These are phyloP conservation scores for Puccinia polysora DNA, from an alignment of 1,284 basidiomycete species.

Conservation along the genomic window DNA sequence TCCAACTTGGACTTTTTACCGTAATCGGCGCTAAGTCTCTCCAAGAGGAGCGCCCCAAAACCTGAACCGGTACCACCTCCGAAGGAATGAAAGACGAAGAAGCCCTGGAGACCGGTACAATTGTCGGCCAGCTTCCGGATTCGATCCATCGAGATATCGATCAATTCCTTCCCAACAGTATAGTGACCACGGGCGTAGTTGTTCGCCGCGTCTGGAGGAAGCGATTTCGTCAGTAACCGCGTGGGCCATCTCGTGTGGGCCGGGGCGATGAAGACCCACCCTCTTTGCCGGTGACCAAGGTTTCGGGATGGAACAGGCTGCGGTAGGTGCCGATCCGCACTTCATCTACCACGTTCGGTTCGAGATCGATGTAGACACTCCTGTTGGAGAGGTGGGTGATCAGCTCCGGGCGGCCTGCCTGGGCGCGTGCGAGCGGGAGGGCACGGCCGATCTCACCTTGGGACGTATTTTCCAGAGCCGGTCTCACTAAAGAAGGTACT, in stretches of 20 bases:
- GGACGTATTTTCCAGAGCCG: constrained; percentile 57
- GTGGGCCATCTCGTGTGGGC: constrained; percentile 92
- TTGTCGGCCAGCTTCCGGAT: constrained; percentile 94
- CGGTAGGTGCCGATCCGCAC: constrained; percentile 92
- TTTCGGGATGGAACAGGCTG: constrained; percentile 96
- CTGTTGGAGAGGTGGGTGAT: constrained; percentile 44
- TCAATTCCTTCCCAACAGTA: constrained; percentile 56
- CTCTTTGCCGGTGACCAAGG: constrained; percentile 97
- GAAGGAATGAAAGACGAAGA: constrained; percentile 99
- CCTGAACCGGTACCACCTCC: constrained; percentile 99
- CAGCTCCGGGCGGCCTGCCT: constrained; percentile 48
- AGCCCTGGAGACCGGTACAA: constrained; percentile 95
- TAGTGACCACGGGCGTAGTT: constrained; percentile 88
- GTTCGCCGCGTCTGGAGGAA: constrained; percentile 36
- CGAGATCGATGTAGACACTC: constrained; percentile 82
- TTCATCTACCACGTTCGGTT: constrained; percentile 93
- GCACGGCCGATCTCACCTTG: constrained; percentile 1
- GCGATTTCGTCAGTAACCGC: too few relatives aligned
- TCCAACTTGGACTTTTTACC: constrained; percentile 99
- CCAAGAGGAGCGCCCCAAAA: constrained; percentile 93
- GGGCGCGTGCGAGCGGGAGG: background rate
- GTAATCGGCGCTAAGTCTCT: constrained; percentile 93
- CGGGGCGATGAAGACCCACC: constrained; percentile 66
- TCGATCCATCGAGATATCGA: constrained; percentile 83
- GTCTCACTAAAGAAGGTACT: constrained; percentile 93